These are phyloP conservation scores for Prunus armeniaca DNA, from an alignment of 306 rosid species.

Conservation along the genomic window DNA sequence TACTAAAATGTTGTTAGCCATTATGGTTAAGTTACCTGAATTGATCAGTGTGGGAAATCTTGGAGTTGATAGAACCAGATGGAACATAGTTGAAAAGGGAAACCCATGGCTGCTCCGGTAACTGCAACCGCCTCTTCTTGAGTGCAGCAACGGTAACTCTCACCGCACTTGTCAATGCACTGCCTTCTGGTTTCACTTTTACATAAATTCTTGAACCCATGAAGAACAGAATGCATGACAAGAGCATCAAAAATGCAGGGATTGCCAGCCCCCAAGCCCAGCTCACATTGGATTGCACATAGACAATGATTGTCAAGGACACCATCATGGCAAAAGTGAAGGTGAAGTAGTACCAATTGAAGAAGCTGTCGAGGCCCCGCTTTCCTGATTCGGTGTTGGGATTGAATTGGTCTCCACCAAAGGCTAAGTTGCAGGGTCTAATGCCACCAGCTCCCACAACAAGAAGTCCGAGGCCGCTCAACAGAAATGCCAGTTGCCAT, in stretches of 20 bases:
- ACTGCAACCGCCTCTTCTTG: constrained; percentile 50
- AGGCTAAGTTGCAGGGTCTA: constrained; percentile 84
- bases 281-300: constrained; percentile 72
- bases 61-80: constrained; percentile 46
- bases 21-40: constrained; percentile 48
- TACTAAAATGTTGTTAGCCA: neutral
- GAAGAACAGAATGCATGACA: constrained; percentile 61
- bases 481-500: constrained; percentile 63
- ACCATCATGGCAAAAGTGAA: constrained; percentile 74
- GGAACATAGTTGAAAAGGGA: constrained; percentile 58
- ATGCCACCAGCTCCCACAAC: constrained; percentile 79
- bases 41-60: constrained; percentile 56
- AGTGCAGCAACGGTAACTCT: constrained; percentile 57
- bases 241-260: constrained; percentile 70
- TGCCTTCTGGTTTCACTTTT: constrained; percentile 72
- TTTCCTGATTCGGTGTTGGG: constrained; percentile 80
- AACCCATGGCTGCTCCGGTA: constrained; percentile 48
- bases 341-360: constrained; percentile 93
- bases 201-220: constrained; percentile 66
- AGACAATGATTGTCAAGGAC: constrained; percentile 67
- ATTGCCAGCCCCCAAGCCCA: constrained; percentile 82
- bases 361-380: constrained; percentile 70
- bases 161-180: constrained; percentile 59
- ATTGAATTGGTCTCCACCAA: constrained; percentile 91
- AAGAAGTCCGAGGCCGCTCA: constrained; percentile 51